Evolutionary conservation across 768 basidiomycete species (phyloP), one percentile per base, ranked within the genome.

Genomic region (Clavulina sp.): DNA sequence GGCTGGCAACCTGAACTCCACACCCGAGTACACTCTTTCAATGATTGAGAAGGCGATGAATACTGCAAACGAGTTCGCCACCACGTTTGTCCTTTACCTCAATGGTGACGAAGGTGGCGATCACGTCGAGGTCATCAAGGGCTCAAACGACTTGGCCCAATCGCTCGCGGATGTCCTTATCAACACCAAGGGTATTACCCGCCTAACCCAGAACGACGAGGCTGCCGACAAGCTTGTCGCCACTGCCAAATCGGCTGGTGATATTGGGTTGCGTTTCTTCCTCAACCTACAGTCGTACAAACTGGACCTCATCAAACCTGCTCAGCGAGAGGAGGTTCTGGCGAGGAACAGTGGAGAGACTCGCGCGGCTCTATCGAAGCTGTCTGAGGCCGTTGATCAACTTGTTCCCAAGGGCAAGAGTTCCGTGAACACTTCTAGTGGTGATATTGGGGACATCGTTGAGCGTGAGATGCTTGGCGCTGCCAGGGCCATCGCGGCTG

Each of bases 41-140:
- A 92, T 97, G 83, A 88, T 97, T 61, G 95, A 99, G 65, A 96
- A 96, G 68, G 83, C 89, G 1, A 69, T 83, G 62, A 92, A 85
- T 64, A 93, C 84, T 59, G 88, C 92, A 16, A 96, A 80, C 44
- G 93, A 99, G 61, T 97, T 99, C 60, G 95, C 93, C 6, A 85
- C 84, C 18, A 73, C 89, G 52, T 97, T 88, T 70, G 88, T 89
- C 63, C 76, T 95, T 6, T 87, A 86, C 66, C 75, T 97, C 21
- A 75, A 79, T 54, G 81, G 81, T 23, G 88, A 93, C 57, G 70
- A 70, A 41, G 93, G 93, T 30, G 95, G 92, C 5, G 87, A 95
- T 50, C 79, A 96, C 62, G 95, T 99, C 56, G 88, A 95, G 48
- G 95, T 97, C 52, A 97, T 99, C 72, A 95, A 95, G 67, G 79